A percentile compares a stretch with the other conserved stretches of the same genome.
Evolutionary conservation across 192 early-diverging fungal genomes (phyloP).

Genomic region (Rhizophagus prolifer): DNA sequence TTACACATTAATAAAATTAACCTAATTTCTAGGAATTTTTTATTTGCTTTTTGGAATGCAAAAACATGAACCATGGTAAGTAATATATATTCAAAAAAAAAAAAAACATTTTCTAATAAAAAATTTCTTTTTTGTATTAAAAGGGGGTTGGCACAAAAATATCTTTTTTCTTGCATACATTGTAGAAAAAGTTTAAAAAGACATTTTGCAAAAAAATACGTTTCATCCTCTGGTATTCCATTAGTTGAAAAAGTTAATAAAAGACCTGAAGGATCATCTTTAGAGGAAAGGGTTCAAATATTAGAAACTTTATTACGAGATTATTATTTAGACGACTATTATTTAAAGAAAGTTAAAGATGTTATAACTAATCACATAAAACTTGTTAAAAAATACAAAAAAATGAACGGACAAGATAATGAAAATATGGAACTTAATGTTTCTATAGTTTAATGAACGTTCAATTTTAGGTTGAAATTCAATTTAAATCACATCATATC

Average conservation of each 20-base stretch:
- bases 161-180: background rate
- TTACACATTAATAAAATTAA: too few species aligned
- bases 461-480: too few species aligned
- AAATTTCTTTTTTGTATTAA: background rate
- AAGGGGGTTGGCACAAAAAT: constrained; percentile 8
- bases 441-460: too few species aligned
- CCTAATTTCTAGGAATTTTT: background rate
- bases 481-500: too few species aligned
- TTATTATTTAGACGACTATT: constrained; percentile 1
- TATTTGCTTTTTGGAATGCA: background rate
- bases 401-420: too few species aligned
- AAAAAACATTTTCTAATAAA: too few species aligned
- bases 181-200: background rate
- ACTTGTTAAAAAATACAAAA: background rate
- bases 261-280: background rate
- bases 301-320: background rate
- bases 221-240: constrained; percentile 1
- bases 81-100: too few species aligned
- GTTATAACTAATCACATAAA: background rate
- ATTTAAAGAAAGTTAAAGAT: background rate
- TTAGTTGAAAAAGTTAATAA: background rate
- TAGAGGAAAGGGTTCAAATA: constrained; percentile 1
- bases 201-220: background rate
- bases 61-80: background rate
- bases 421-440: too few species aligned